These are phyloP conservation scores for Colletotrichum higginsianum DNA, from an alignment of 2,329 filamentous ascomycete genomes.

Conservation along the genomic window DNA sequence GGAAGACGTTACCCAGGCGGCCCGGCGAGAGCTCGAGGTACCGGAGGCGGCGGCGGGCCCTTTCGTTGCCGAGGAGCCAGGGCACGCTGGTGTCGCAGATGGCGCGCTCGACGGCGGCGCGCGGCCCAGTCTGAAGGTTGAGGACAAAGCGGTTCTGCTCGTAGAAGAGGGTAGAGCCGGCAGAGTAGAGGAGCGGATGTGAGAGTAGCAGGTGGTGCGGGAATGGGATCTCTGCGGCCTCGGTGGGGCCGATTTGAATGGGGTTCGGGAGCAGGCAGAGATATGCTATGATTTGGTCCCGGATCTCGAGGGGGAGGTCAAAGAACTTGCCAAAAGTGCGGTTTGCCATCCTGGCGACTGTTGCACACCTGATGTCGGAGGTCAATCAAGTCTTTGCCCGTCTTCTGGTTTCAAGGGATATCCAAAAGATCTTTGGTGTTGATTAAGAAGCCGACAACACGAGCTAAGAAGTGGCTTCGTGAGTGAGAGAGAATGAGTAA, in stretches of 20 bases:
- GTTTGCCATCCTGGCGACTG: slow-evolving; percentile 12
- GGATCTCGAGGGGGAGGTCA: slow-evolving; percentile 49
- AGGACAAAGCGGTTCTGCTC: slow-evolving; percentile 48
- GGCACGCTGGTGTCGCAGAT: slow-evolving; percentile 14
- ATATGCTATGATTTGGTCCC: slow-evolving; percentile 47
- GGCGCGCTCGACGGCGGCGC: slow-evolving; percentile 34
- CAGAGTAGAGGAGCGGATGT: slow-evolving; percentile 44
- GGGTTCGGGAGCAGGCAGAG: slow-evolving; percentile 45
- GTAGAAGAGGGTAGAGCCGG: slow-evolving; percentile 48
- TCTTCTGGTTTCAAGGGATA: background rate
- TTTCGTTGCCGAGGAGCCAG: slow-evolving; percentile 39
- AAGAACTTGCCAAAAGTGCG: slow-evolving; percentile 47
- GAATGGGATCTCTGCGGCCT: slow-evolving; percentile 31
- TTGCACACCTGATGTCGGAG: too few relatives aligned
- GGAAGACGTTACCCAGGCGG: slow-evolving; percentile 44
- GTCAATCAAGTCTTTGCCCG: background rate
- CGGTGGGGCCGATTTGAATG: slow-evolving; percentile 43
- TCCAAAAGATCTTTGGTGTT: background rate
- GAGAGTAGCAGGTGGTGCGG: slow-evolving; percentile 46
- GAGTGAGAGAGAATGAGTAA: slow-evolving; percentile 1
- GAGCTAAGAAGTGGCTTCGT: background rate
- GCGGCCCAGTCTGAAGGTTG: slow-evolving; percentile 38
- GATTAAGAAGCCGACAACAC: background rate
- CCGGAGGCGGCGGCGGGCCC: slow-evolving; percentile 43
- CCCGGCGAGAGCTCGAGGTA: slow-evolving; percentile 44